Evolutionary conservation across 225 moss, liverwort and hornwort genomes (phyloP).

Genomic region (Thuidium tamariscinum): DNA sequence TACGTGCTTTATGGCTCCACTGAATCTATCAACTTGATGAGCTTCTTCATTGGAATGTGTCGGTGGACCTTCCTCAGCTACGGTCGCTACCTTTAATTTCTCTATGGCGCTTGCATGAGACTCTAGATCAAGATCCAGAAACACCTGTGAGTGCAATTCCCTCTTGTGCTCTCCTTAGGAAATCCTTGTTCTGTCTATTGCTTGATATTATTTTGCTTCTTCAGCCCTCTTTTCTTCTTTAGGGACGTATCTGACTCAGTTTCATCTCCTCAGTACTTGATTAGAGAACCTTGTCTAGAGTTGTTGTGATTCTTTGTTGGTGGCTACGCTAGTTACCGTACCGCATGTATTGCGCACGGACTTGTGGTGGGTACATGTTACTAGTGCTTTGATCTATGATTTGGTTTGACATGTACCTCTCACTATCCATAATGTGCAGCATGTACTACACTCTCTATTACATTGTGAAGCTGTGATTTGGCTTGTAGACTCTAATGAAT

Average conservation of each 20-base stretch:
- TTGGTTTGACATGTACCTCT: too few relatives aligned
- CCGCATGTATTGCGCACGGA: too few relatives aligned
- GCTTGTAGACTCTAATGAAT: neutral
- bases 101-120: neutral
- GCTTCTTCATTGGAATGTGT: neutral
- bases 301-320: neutral
- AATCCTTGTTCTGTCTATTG: neutral
- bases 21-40: neutral
- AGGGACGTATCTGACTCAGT: neutral
- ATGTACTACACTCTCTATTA: too few relatives aligned
- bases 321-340: too few relatives aligned
- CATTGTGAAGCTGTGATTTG: too few relatives aligned
- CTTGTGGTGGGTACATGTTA: too few relatives aligned
- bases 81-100: neutral
- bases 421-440: too few relatives aligned
- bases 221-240: neutral
- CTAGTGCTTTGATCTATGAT: too few relatives aligned
- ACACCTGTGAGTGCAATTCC: neutral
- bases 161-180: neutral
- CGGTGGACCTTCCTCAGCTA: neutral
- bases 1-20: neutral
- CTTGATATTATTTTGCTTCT: neutral
- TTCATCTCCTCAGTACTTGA: neutral
- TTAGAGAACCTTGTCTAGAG: too few relatives aligned
- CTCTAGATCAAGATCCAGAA: neutral